Evolutionary conservation across 2,329 filamentous ascomycete genomes (phyloP).

Genomic region (Pyrenochaeta sp.): DNA sequence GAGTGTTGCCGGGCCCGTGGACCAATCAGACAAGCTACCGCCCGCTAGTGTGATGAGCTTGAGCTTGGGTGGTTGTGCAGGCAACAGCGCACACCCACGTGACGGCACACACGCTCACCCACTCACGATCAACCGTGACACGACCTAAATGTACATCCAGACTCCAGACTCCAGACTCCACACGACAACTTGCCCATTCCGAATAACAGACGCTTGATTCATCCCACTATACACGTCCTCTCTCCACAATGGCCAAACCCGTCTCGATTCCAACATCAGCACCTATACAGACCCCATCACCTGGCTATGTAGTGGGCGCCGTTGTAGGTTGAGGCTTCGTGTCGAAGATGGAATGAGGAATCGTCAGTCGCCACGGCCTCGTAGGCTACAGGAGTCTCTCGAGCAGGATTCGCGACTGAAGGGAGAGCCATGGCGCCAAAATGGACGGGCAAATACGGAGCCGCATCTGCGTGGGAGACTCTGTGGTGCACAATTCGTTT

Average conservation of each 20-base stretch:
- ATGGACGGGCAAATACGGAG: conserved; percentile 1
- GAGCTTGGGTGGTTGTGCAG: no score
- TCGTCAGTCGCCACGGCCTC: conserved; percentile 1
- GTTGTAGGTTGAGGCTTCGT: conserved; percentile 3
- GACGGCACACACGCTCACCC: no score
- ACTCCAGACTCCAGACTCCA: no score
- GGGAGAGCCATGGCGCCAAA: conserved; percentile 3
- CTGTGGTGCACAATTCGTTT: neutral
- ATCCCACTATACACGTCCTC: no score
- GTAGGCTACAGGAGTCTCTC: conserved; percentile 7
- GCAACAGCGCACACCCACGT: no score
- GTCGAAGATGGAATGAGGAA: conserved; percentile 1
- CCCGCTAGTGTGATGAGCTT: neutral
- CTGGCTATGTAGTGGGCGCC: conserved; percentile 8
- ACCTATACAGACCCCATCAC: neutral
- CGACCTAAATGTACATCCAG: no score
- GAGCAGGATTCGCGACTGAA: neutral
- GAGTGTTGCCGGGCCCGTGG: neutral
- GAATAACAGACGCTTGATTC: no score
- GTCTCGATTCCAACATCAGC: no score
- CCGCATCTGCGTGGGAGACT: neutral
- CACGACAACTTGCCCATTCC: no score
- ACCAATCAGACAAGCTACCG: no score
- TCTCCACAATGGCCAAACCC: no score
- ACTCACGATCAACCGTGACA: no score